These are phyloP conservation scores for Arachnomyces sp. DNA, from an alignment of 2,329 filamentous ascomycete species.

Conservation along the genomic window DNA sequence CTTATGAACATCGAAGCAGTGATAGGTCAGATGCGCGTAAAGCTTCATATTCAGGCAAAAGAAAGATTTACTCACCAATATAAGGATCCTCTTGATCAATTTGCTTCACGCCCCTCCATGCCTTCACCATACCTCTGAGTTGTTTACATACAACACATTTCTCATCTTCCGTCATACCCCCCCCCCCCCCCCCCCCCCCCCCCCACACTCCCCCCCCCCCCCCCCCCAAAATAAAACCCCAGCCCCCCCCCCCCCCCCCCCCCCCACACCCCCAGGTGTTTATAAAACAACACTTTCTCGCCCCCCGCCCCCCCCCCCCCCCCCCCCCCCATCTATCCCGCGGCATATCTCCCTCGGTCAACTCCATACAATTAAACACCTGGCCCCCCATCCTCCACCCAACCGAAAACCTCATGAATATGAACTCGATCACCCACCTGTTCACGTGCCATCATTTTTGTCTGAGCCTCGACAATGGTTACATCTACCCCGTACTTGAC, in stretches of 20 bases:
- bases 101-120: conserved; percentile 9
- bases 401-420: conserved; percentile 20
- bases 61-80: conserved; percentile 16
- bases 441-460: conserved; percentile 22
- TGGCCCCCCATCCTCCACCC: conserved; percentile 17
- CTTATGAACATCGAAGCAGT: conserved; percentile 12
- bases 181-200: no score
- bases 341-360: conserved; percentile 17
- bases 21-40: neutral
- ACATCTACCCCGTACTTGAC: conserved; percentile 30
- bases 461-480: conserved; percentile 22
- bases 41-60: conserved; percentile 2
- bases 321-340: conserved; percentile 19
- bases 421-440: conserved; percentile 19
- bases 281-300: no score
- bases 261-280: no score
- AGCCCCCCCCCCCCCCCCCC: no score
- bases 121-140: conserved; percentile 19
- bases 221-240: no score
- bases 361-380: conserved; percentile 20
- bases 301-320: no score
- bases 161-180: conserved; percentile 15
- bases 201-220: no score
- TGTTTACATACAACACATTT: conserved; percentile 23
- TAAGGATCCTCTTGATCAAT: conserved; percentile 9